phyloP scores from a whole-genome alignment of 2,329 filamentous ascomycete species.

The Aspergillus texensis region DNA sequence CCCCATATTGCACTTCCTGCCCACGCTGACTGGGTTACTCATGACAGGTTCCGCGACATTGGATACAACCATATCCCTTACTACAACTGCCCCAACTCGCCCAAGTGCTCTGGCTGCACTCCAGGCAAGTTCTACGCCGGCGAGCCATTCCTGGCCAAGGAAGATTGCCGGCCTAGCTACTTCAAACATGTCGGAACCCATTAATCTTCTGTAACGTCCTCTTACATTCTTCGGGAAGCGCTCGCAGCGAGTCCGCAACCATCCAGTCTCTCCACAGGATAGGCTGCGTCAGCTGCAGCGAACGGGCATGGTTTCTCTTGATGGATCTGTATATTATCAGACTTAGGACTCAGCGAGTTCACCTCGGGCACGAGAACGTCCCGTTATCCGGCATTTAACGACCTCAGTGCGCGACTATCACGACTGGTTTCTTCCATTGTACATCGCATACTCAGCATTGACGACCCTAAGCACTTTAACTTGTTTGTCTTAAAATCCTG shows the following conservation, averaged over 20 bases:
- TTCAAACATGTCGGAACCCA: conserved; percentile 91
- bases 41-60: conserved; percentile 90
- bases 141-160: conserved; percentile 78
- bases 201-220: conserved; percentile 44
- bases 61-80: conserved; percentile 98
- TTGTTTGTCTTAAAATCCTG: conserved; percentile 8
- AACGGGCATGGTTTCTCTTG: conserved; percentile 6
- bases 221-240: background rate
- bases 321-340: conserved; percentile 8
- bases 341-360: background rate
- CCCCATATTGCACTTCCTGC: background rate
- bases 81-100: conserved; percentile 97
- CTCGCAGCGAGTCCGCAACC: background rate
- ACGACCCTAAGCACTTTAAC: conserved; percentile 20
- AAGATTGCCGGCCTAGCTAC: conserved; percentile 95
- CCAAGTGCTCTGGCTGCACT: conserved; percentile 88
- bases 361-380: background rate
- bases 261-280: background rate
- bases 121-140: conserved; percentile 87
- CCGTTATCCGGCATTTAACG: background rate
- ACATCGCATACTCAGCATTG: conserved; percentile 21
- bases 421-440: conserved; percentile 13
- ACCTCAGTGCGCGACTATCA: conserved; percentile 8
- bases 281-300: conserved; percentile 1
- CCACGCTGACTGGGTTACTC: conserved; percentile 4